Conservation (phyloP, 2,329 filamentous ascomycete genomes). For the Monosporascus ibericus region DNA sequence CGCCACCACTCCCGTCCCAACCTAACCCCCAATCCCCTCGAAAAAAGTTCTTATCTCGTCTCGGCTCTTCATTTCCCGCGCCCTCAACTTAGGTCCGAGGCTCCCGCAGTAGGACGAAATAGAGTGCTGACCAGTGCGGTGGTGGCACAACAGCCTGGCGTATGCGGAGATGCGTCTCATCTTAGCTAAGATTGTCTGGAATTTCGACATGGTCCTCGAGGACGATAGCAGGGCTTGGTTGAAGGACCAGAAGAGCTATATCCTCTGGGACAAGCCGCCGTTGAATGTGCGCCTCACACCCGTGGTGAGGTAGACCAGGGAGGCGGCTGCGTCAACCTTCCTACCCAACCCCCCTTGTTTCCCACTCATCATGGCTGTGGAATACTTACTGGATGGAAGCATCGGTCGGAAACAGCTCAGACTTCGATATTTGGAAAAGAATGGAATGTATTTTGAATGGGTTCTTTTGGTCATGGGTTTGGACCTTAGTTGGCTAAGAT, state of each 20-base stretch:
- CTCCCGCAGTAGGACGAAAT: neutral
- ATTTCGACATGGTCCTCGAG: conserved; percentile 30
- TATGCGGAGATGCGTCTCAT: conserved; percentile 36
- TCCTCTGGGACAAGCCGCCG: conserved; percentile 29
- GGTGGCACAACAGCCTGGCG: conserved; percentile 26
- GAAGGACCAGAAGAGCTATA: conserved; percentile 24
- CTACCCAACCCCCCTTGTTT: too few relatives aligned
- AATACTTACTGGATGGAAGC: too few relatives aligned
- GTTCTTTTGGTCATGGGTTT: too few relatives aligned
- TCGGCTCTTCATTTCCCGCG: too few relatives aligned
- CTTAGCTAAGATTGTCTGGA: conserved; percentile 30
- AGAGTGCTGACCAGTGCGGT: conserved; percentile 3
- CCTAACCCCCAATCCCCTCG: neutral
- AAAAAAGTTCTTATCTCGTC: neutral
- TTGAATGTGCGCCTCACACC: conserved; percentile 25
- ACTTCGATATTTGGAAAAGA: too few relatives aligned
- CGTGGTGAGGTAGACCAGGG: neutral
- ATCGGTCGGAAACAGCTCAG: too few relatives aligned
- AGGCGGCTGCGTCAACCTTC: too few relatives aligned
- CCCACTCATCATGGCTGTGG: too few relatives aligned
- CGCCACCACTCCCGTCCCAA: neutral
- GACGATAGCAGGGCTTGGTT: conserved; percentile 23
- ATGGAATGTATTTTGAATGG: too few relatives aligned
- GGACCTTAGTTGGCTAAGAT: too few relatives aligned
- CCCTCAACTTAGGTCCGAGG: too few relatives aligned